Evolutionary conservation across 2,329 filamentous ascomycete species (phyloP).

Genomic region (Hypoxylon sp.): DNA sequence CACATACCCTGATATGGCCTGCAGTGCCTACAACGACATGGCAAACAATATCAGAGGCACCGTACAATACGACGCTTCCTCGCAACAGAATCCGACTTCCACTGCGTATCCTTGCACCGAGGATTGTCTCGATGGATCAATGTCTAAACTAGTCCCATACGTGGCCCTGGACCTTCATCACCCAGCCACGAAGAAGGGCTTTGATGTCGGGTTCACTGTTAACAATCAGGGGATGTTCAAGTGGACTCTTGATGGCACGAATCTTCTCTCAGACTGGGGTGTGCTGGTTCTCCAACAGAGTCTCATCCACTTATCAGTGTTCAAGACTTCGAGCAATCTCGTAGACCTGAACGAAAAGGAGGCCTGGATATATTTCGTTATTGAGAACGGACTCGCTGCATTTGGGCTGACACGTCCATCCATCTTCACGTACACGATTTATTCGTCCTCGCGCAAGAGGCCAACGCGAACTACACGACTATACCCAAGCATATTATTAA

Average conservation of each 20-base stretch:
- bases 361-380: slow-evolving; percentile 58
- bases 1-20: slow-evolving; percentile 60
- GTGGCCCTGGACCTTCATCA: slow-evolving; percentile 55
- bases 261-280: slow-evolving; percentile 64
- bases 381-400: slow-evolving; percentile 44
- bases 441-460: slow-evolving; percentile 55
- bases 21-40: slow-evolving; percentile 58
- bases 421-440: slow-evolving; percentile 64
- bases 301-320: slow-evolving; percentile 46
- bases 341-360: slow-evolving; percentile 50
- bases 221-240: slow-evolving; percentile 58
- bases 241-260: slow-evolving; percentile 65
- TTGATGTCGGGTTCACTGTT: slow-evolving; percentile 50
- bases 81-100: slow-evolving; percentile 40
- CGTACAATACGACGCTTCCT: slow-evolving; percentile 58
- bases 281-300: slow-evolving; percentile 62
- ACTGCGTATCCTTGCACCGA: slow-evolving; percentile 35
- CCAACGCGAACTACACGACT: slow-evolving; percentile 47
- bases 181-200: slow-evolving; percentile 48
- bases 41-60: slow-evolving; percentile 64
- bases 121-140: slow-evolving; percentile 57
- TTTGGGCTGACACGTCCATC: slow-evolving; percentile 57
- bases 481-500: not conserved
- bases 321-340: slow-evolving; percentile 52
- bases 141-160: slow-evolving; percentile 55